A percentile compares a stretch with the other conserved stretches of the same genome.
Evolutionary conservation across 2,329 filamentous ascomycete genomes (phyloP).

Genomic region (Diaporthe ampelina): DNA sequence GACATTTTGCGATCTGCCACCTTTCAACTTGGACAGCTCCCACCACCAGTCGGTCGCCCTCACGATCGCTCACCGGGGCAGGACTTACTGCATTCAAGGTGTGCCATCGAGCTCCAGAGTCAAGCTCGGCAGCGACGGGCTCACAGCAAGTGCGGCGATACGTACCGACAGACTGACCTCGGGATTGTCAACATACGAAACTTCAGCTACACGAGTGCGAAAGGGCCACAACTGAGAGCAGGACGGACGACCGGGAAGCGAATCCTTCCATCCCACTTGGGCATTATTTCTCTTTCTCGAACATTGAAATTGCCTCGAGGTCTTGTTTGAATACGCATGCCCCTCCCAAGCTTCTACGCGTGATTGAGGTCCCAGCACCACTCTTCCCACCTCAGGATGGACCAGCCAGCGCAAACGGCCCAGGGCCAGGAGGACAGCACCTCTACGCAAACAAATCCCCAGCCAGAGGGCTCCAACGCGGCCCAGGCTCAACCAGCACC

Average conservation of each 20-base stretch:
- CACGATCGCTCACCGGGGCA: conserved; percentile 18
- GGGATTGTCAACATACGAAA: conserved; percentile 10
- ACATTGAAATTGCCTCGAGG: neutral
- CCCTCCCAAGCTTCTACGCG: neutral
- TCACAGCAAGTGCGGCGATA: conserved; percentile 16
- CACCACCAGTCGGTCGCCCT: conserved; percentile 17
- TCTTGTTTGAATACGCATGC: neutral
- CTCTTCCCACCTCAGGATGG: conserved; percentile 35
- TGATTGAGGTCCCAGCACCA: neutral
- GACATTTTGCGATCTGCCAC: conserved; percentile 18
- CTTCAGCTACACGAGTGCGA: conserved; percentile 7
- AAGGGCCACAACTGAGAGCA: neutral
- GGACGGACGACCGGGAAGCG: neutral
- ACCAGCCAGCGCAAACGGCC: conserved; percentile 34
- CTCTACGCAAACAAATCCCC: conserved; percentile 43
- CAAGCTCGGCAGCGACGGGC: conserved; percentile 17
- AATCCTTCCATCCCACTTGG: neutral
- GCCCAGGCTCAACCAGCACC: conserved; percentile 17
- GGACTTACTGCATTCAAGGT: conserved; percentile 10
- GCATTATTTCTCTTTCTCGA: neutral
- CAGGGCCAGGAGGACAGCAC: conserved; percentile 47
- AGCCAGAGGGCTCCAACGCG: conserved; percentile 8
- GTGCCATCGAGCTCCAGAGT: conserved; percentile 18
- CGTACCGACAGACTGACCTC: conserved; percentile 15
- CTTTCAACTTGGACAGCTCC: conserved; percentile 11